Evolutionary conservation across 2,329 filamentous ascomycete species (phyloP).

Genomic region (Fusarium sp.): DNA sequence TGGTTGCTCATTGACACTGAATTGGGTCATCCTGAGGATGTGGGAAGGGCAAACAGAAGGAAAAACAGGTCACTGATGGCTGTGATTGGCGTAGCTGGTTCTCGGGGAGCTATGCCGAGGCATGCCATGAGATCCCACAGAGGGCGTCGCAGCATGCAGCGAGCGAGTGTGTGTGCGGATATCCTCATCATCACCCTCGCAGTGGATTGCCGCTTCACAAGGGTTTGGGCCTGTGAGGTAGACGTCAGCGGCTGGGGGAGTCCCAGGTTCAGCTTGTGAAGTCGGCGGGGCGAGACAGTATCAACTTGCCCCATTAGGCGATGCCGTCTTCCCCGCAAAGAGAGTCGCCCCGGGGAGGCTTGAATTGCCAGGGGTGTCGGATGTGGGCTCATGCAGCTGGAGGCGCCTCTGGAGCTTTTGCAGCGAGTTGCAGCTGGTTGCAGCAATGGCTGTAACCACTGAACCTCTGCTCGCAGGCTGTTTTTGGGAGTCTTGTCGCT

Average conservation of each 20-base stretch:
- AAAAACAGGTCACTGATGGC: neutral
- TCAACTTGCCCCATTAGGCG: slow-evolving; percentile 37
- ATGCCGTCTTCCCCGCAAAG: slow-evolving; percentile 37
- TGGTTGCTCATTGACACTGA: slow-evolving; percentile 9
- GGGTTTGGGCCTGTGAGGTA: slow-evolving; percentile 8
- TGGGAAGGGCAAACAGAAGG: neutral
- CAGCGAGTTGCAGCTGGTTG: slow-evolving; percentile 20
- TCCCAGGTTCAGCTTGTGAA: slow-evolving; percentile 1
- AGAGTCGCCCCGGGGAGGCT: slow-evolving; percentile 9
- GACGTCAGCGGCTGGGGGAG: slow-evolving; percentile 36
- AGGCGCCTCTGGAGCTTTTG: slow-evolving; percentile 2
- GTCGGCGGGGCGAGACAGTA: slow-evolving; percentile 19
- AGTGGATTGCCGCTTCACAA: slow-evolving; percentile 13
- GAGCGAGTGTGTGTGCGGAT: slow-evolving; percentile 12
- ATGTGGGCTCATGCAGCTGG: neutral
- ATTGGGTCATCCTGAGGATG: neutral
- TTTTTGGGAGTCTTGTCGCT: neutral
- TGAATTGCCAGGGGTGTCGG: neutral
- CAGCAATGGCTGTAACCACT: slow-evolving; percentile 11
- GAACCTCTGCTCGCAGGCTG: neutral
- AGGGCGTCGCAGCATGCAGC: slow-evolving; percentile 2
- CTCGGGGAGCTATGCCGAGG: neutral
- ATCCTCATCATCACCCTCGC: slow-evolving; percentile 17
- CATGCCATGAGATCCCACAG: slow-evolving; percentile 16
- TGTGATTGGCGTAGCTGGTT: slow-evolving; percentile 3